phyloP scores from a whole-genome alignment of 2,329 filamentous ascomycete species.

The Apiospora arundinis region DNA sequence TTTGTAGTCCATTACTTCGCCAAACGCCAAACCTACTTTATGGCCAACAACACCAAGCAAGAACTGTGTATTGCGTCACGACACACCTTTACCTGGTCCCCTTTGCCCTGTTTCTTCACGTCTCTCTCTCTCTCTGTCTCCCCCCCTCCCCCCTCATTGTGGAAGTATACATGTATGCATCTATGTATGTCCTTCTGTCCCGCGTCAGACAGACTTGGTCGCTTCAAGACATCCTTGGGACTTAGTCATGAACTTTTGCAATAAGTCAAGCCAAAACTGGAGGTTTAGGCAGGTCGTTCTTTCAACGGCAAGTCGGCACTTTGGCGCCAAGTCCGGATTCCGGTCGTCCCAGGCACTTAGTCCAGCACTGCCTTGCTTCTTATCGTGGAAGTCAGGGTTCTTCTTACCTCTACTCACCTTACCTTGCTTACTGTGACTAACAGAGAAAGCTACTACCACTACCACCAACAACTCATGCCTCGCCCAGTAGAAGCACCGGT shows the following conservation, averaged over 20 bases:
- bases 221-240: neutral
- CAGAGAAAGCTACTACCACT: neutral
- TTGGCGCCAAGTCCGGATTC: slow-evolving; percentile 1
- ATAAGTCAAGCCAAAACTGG: slow-evolving; percentile 2
- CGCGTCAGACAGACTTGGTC: neutral
- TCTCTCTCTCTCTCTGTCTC: neutral
- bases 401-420: neutral
- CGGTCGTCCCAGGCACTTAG: slow-evolving; percentile 8
- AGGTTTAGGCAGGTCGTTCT: neutral
- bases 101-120: neutral
- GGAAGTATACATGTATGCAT: neutral
- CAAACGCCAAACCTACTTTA: no score
- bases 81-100: neutral
- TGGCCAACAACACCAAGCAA: neutral
- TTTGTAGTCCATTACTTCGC: no score
- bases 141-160: neutral
- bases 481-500: neutral
- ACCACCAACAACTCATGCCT: neutral
- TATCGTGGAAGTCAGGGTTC: neutral
- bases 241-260: neutral
- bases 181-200: neutral
- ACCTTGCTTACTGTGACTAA: slow-evolving; percentile 6
- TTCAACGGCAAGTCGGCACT: neutral
- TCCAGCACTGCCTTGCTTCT: slow-evolving; percentile 11
- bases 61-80: slow-evolving; percentile 6